Conservation (phyloP, 768 basidiomycete species). For the Boletus reticuloceps region DNA sequence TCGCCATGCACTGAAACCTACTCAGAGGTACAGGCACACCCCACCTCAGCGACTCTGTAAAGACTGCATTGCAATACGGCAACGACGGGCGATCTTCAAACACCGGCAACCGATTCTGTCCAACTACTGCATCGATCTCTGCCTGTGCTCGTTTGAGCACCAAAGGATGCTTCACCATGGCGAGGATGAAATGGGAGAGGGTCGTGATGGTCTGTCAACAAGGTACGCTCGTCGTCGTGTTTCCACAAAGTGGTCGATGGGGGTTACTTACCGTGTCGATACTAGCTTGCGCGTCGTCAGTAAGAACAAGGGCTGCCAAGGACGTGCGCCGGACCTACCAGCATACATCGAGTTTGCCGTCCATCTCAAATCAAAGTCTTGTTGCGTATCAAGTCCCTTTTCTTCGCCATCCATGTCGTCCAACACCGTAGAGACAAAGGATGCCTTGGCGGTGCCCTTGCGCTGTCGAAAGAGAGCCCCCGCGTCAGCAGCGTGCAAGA, state of each 20-base stretch:
- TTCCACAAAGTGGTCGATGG: background rate
- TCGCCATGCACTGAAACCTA: constrained; percentile 31
- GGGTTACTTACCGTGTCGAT: constrained; percentile 54
- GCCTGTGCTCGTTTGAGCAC: constrained; percentile 55
- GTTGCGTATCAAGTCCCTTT: constrained; percentile 23
- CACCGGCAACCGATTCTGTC: constrained; percentile 49
- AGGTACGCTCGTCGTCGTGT: background rate
- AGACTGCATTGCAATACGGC: constrained; percentile 57
- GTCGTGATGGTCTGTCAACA: constrained; percentile 44
- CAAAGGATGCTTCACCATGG: constrained; percentile 62
- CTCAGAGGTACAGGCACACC: constrained; percentile 56
- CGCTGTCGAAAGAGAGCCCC: constrained; percentile 29
- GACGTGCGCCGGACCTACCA: constrained; percentile 24
- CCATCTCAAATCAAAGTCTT: constrained; percentile 73
- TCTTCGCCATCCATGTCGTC: constrained; percentile 27
- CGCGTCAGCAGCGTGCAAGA: background rate
- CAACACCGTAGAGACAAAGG: constrained; percentile 51
- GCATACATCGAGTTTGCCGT: constrained; percentile 83
- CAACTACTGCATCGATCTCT: constrained; percentile 58
- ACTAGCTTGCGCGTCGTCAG: constrained; percentile 36
- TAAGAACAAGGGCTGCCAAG: background rate
- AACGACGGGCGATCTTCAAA: constrained; percentile 54
- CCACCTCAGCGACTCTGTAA: constrained; percentile 58
- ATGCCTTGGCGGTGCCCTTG: constrained; percentile 37
- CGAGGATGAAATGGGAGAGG: constrained; percentile 59